A percentile compares a stretch with the other conserved stretches of the same genome.
These are phyloP conservation scores for Pinguiococcus pyrenoidosus DNA, from an alignment of 108 stramenopile species.

Conservation along the genomic window DNA sequence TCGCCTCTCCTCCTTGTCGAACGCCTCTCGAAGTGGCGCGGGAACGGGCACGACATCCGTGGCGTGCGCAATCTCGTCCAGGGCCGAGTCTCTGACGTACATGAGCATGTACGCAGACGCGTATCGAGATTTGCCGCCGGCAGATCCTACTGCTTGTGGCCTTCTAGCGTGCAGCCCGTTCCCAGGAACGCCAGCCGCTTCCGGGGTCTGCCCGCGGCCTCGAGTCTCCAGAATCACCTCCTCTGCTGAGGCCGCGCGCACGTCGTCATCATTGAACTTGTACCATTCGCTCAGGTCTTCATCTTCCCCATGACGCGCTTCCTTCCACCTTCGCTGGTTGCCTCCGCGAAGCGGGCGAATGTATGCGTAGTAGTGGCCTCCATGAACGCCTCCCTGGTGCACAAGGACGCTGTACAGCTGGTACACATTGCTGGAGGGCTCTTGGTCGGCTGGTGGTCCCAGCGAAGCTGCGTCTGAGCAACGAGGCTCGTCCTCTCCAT, in stretches of 20 bases:
- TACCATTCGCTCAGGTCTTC: constrained; percentile 12
- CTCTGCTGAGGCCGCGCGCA: constrained; percentile 7
- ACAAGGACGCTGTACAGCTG: constrained; percentile 34
- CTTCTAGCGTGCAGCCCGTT: constrained; percentile 3
- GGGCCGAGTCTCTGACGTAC: constrained; percentile 27
- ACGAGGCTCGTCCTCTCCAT: no score
- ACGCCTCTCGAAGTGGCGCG: constrained; percentile 9
- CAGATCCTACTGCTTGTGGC: constrained; percentile 1
- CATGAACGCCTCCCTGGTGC: constrained; percentile 30
- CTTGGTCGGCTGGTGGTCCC: background rate
- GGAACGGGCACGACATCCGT: constrained; percentile 13
- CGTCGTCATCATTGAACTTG: constrained; percentile 37
- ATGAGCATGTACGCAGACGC: constrained; percentile 33
- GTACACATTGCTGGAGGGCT: constrained; percentile 18
- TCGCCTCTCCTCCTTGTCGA: constrained; percentile 11
- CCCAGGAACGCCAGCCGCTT: constrained; percentile 1
- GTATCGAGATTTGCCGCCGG: background rate
- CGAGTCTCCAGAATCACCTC: constrained; percentile 15
- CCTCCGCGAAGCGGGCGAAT: constrained; percentile 14
- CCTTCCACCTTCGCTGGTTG: background rate
- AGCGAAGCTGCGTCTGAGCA: no score
- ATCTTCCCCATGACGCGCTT: background rate
- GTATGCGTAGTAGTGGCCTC: constrained; percentile 43
- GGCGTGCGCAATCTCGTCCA: constrained; percentile 16
- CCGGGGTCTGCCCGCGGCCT: background rate